These are phyloP conservation scores for Fusarium sp. DNA, from an alignment of 2,329 filamentous ascomycete species.

Conservation along the genomic window DNA sequence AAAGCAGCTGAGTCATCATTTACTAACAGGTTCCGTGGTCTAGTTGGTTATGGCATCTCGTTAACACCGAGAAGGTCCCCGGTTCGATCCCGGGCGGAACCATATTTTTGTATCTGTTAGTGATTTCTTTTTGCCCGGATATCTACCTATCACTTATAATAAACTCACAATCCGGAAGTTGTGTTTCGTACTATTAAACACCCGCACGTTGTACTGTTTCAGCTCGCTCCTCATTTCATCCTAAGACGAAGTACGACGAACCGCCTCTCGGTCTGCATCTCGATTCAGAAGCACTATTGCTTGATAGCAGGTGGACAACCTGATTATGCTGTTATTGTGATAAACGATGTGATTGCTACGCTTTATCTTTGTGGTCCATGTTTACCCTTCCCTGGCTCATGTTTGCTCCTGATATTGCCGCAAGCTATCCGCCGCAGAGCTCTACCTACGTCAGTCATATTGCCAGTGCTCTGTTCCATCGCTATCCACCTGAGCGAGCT, in stretches of 20 bases:
- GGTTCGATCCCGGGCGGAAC: slow-evolving; percentile 24
- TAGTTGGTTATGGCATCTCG: slow-evolving; percentile 28
- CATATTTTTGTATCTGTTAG: background rate
- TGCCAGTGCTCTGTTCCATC: slow-evolving; percentile 11
- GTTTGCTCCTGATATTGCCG: background rate
- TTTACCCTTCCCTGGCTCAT: background rate
- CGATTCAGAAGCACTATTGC: too few relatives aligned
- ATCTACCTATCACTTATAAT: slow-evolving; percentile 1
- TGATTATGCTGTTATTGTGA: too few relatives aligned
- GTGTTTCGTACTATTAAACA: too few relatives aligned
- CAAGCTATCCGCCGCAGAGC: background rate
- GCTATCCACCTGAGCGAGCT: slow-evolving; percentile 3
- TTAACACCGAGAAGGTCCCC: slow-evolving; percentile 28
- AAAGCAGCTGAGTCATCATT: background rate
- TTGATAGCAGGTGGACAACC: too few relatives aligned
- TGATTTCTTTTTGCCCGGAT: background rate
- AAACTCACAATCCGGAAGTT: background rate
- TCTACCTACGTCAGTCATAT: background rate
- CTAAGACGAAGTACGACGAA: too few relatives aligned
- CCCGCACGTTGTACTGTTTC: too few relatives aligned
- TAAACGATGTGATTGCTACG: slow-evolving; percentile 42
- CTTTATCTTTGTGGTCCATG: too few relatives aligned
- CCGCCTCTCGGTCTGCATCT: too few relatives aligned
- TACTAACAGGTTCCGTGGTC: slow-evolving; percentile 18
- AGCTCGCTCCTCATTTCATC: too few relatives aligned